phyloP scores from a whole-genome alignment of 2,329 filamentous ascomycete genomes.

The Chrysoporthe puriensis region DNA sequence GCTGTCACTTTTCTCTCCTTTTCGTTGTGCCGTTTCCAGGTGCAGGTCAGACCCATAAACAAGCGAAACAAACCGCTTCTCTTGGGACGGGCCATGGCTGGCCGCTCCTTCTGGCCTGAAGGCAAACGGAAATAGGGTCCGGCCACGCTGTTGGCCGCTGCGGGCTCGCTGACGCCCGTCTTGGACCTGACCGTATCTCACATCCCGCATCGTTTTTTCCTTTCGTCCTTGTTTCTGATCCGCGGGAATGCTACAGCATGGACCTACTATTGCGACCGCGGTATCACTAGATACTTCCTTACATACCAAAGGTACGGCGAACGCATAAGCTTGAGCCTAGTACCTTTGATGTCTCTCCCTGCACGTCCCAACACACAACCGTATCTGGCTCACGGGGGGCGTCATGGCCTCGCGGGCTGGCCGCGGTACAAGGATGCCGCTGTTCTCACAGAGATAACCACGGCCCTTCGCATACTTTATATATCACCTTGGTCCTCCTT shows the following conservation, averaged over 20 bases:
- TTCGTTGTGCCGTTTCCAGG: neutral
- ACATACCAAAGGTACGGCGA: constrained; percentile 10
- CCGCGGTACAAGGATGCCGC: constrained; percentile 20
- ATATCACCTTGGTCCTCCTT: constrained; percentile 14
- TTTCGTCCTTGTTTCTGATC: neutral
- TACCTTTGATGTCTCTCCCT: constrained; percentile 21
- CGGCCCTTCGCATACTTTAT: constrained; percentile 12
- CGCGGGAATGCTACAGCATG: constrained; percentile 10
- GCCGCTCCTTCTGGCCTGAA: constrained; percentile 14
- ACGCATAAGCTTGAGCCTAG: neutral
- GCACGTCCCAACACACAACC: constrained; percentile 1
- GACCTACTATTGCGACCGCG: constrained; percentile 17
- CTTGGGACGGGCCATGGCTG: constrained; percentile 3
- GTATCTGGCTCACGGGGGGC: neutral
- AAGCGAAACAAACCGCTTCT: constrained; percentile 17
- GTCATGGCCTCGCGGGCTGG: constrained; percentile 17
- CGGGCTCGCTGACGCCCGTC: constrained; percentile 15
- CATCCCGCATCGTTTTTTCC: neutral
- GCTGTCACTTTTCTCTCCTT: constrained; percentile 2
- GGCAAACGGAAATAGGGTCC: constrained; percentile 16
- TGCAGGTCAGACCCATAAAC: constrained; percentile 13
- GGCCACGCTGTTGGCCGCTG: constrained; percentile 11
- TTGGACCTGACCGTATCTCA: neutral
- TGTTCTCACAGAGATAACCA: constrained; percentile 3
- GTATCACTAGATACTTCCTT: constrained; percentile 9